Evolutionary conservation across 352 stramenopile genomes (phyloP).

Genomic region (Thalassiosira exigua): DNA sequence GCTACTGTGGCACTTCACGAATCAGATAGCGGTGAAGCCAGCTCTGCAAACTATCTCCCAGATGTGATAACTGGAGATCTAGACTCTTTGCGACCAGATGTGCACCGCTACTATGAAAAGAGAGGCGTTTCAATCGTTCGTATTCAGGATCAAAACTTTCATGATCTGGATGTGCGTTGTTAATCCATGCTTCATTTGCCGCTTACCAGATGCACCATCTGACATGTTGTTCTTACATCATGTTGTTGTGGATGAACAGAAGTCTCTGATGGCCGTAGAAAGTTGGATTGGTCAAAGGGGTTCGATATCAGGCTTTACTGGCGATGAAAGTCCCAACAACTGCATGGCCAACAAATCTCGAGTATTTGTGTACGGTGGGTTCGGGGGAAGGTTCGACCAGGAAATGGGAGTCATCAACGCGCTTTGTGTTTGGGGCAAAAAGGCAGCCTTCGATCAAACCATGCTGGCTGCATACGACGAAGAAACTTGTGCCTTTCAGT

Average conservation of each 20-base stretch:
- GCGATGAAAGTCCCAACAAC: too few species aligned
- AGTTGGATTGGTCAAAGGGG: slow-evolving; percentile 72
- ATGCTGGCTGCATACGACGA: slow-evolving; percentile 90
- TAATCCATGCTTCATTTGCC: slow-evolving; percentile 12
- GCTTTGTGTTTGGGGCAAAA: slow-evolving; percentile 89
- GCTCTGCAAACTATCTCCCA: slow-evolving; percentile 76
- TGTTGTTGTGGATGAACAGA: too few species aligned
- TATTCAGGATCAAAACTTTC: slow-evolving; percentile 90
- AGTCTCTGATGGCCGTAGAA: slow-evolving; percentile 72
- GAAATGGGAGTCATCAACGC: slow-evolving; percentile 95
- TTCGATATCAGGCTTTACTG: too few species aligned
- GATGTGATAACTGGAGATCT: slow-evolving; percentile 95
- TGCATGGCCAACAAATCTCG: slow-evolving; percentile 22
- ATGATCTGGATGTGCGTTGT: slow-evolving; percentile 90
- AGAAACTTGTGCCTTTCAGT: slow-evolving; percentile 89
- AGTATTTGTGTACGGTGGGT: slow-evolving; percentile 91
- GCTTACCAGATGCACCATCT: too few species aligned
- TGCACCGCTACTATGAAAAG: slow-evolving; percentile 88
- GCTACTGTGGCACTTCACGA: slow-evolving; percentile 44
- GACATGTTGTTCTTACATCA: too few species aligned
- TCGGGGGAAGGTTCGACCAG: slow-evolving; percentile 96
- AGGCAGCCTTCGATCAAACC: slow-evolving; percentile 77
- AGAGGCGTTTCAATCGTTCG: slow-evolving; percentile 83
- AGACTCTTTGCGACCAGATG: slow-evolving; percentile 90
- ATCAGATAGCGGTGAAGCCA: slow-evolving; percentile 49